A percentile compares a stretch with the other conserved stretches of the same genome.
Evolutionary conservation across 2,329 filamentous ascomycete species (phyloP).

Genomic region (Clonostachys solani): DNA sequence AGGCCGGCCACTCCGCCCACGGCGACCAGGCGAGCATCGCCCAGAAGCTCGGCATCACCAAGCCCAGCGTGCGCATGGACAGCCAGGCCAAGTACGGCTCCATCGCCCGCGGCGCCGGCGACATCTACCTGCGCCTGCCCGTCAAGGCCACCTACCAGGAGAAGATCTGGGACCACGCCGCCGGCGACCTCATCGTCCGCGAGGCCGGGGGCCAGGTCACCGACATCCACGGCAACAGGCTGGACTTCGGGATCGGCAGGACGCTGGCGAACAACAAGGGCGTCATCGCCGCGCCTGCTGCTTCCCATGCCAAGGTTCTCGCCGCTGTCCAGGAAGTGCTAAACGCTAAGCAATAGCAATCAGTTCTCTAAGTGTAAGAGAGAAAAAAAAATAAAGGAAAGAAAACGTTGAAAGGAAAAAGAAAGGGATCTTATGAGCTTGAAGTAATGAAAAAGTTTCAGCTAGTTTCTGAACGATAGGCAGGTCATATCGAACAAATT

Average conservation of each 20-base stretch:
- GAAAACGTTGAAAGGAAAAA: background rate
- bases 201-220: slow-evolving; percentile 92
- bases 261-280: slow-evolving; percentile 90
- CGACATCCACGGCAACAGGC: slow-evolving; percentile 76
- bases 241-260: slow-evolving; percentile 84
- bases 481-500: too few relatives aligned
- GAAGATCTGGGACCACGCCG: slow-evolving; percentile 99
- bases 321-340: slow-evolving; percentile 80
- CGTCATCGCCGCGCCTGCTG: slow-evolving; percentile 80
- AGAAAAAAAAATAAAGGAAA: slow-evolving; percentile 7
- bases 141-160: slow-evolving; percentile 86
- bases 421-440: background rate
- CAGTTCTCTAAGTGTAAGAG: background rate
- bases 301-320: slow-evolving; percentile 72
- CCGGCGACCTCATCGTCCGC: slow-evolving; percentile 87
- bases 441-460: too few relatives aligned
- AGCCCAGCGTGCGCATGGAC: slow-evolving; percentile 91
- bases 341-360: slow-evolving; percentile 19
- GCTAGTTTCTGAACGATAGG: too few relatives aligned
- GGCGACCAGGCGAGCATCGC: slow-evolving; percentile 80
- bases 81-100: slow-evolving; percentile 97
- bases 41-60: slow-evolving; percentile 78
- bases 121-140: slow-evolving; percentile 89
- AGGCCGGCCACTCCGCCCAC: slow-evolving; percentile 88
- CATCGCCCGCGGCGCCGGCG: slow-evolving; percentile 88